Evolutionary conservation across 306 rosid species (phyloP).

Genomic region (Dryas drummondii): DNA sequence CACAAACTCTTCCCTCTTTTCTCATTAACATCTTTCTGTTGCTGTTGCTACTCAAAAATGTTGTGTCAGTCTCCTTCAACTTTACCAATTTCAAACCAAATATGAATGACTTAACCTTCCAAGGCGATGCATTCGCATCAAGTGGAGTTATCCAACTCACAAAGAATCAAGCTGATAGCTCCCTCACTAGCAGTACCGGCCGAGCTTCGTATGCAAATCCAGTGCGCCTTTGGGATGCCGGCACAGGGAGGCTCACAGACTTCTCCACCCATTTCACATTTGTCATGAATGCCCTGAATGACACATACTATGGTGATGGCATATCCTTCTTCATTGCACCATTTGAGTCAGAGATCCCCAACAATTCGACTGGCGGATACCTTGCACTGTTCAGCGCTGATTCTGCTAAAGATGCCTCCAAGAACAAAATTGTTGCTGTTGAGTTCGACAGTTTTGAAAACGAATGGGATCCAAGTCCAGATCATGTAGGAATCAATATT

Average conservation of each 20-base stretch:
- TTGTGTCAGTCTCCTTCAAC: slow-evolving; percentile 48
- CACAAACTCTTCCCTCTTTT: slow-evolving; percentile 3
- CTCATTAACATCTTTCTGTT: slow-evolving; percentile 25
- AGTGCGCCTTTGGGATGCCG: slow-evolving; percentile 53
- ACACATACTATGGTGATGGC: slow-evolving; percentile 43
- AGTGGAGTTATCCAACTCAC: slow-evolving; percentile 54
- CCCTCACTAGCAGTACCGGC: slow-evolving; percentile 48
- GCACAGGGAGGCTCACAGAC: slow-evolving; percentile 45
- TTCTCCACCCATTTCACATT: slow-evolving; percentile 81
- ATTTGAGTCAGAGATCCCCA: slow-evolving; percentile 46
- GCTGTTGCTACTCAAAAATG: slow-evolving; percentile 18
- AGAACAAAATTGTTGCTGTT: slow-evolving; percentile 59
- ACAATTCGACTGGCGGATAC: slow-evolving; percentile 50
- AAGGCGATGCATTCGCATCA: slow-evolving; percentile 53
- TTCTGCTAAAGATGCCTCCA: slow-evolving; percentile 32
- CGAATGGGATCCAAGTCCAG: slow-evolving; percentile 53
- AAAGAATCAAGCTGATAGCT: slow-evolving; percentile 45
- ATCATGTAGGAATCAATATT: slow-evolving; percentile 70
- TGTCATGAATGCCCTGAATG: slow-evolving; percentile 28
- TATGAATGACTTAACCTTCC: slow-evolving; percentile 28
- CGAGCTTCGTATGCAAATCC: slow-evolving; percentile 51
- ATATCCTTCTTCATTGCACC: slow-evolving; percentile 67
- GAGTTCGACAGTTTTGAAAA: slow-evolving; percentile 58
- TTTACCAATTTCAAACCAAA: slow-evolving; percentile 39
- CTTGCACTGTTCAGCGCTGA: slow-evolving; percentile 48